Conservation (phyloP, 2,329 filamentous ascomycete species). For the Fusarium scirpi region DNA sequence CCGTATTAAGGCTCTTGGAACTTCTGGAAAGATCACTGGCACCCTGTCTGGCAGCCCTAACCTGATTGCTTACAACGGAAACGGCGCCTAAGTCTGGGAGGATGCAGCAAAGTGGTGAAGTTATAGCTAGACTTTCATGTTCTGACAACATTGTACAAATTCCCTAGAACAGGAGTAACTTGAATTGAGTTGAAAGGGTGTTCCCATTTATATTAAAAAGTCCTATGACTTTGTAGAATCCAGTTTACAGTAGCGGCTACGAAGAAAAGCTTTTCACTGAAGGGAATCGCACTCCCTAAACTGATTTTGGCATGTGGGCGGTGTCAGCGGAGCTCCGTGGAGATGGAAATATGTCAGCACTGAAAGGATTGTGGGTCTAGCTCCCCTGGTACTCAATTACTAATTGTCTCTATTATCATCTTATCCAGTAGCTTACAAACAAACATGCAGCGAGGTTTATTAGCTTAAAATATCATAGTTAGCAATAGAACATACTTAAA, state of each 20-base stretch:
- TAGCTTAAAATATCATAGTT: background rate
- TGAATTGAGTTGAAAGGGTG: background rate
- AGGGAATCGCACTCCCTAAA: background rate
- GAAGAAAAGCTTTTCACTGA: background rate
- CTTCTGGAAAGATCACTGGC: background rate
- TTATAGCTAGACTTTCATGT: background rate
- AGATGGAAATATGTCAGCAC: background rate
- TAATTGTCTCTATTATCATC: background rate
- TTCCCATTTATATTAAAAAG: background rate
- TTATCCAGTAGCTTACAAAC: background rate
- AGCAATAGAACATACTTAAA: background rate
- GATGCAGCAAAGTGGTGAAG: rapidly evolving
- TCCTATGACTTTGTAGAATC: background rate
- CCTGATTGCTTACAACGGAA: constrained; percentile 1
- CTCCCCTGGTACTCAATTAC: background rate
- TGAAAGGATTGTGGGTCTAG: background rate
- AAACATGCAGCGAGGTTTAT: background rate
- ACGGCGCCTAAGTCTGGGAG: background rate
- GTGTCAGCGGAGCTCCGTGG: background rate
- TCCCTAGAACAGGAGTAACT: background rate
- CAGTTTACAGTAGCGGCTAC: too few species aligned
- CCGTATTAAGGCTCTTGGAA: background rate
- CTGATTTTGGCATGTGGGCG: background rate
- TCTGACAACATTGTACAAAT: background rate
- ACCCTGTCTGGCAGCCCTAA: background rate